Base-by-base conservation (phyloP, 495 filamentous ascomycete genomes). In the Cairneyella variabilis region DNA sequence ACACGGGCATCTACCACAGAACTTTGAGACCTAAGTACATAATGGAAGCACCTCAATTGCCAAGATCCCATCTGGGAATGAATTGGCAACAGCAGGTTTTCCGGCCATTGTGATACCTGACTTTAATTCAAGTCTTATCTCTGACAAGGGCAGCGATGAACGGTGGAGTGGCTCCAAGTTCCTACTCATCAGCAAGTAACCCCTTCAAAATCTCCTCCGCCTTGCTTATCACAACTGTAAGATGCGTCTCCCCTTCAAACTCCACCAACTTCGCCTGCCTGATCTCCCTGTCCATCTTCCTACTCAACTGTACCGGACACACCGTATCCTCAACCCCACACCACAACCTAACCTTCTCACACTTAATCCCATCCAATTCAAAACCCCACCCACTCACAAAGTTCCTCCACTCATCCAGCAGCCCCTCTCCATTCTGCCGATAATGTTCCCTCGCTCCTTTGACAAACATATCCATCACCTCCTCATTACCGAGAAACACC, bases 171-270 rank as follows among this genome's bases (percentile, higher is more conserved):
- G n/a, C n/a, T n/a, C n/a, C n/a, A n/a, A n/a, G n/a, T n/a, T 34
- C 14, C 30, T 34, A 34, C 14, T 34, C 14, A 34, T 8, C 14
- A 34, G 8, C 30, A 8, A 34, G 14, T 8, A 34, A 14, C 30
- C 14, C 30, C n/a, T 45, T 18, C 22, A 48, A 48, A 32, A 32
- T 30, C 45, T 48, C 7, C 18, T 48, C 27, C 5, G 5, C 14
- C 9, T 36, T 12, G 6, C 36, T 37, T 14, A n/a, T 8, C 21
- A 6, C 5, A 30, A 48, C 20, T 18, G 10, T 48, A 18, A 5
- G n/a, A 23, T 48, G 45, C 18, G 45, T 48, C 45, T 48, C 30
- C 9, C 27, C 48, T 20, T 51, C 48, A 21, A 51, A 23, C 10
- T 16, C 34, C 5, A 9, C 5, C 30, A 40, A 40, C 34, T 4